Percentiles rank a stretch among this genome's conserved stretches.
These are phyloP conservation scores for Aspergillus sojae DNA, from an alignment of 2,329 filamentous ascomycete genomes.

Conservation along the genomic window DNA sequence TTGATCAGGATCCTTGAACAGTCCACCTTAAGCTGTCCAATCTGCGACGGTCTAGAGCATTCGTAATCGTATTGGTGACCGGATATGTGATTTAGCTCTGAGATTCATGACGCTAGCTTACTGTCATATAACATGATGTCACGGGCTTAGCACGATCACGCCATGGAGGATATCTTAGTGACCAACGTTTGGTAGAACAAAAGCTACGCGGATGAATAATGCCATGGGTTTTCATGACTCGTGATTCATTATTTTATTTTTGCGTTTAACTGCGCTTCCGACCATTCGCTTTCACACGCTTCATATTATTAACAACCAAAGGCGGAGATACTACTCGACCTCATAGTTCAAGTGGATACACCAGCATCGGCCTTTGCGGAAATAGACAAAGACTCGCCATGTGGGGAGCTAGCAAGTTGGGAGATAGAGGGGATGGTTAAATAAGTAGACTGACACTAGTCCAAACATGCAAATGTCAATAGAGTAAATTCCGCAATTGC, in stretches of 20 bases:
- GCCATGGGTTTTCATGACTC: constrained; percentile 9
- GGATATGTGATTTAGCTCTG: neutral
- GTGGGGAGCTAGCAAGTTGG: neutral
- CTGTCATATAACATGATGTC: neutral
- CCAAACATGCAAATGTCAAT: neutral
- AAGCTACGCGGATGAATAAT: neutral
- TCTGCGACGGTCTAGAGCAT: neutral
- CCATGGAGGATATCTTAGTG: neutral
- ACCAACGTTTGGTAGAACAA: no score
- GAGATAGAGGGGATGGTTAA: neutral
- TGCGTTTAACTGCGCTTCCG: neutral
- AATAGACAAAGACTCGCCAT: neutral
- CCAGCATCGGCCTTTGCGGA: constrained; percentile 3
- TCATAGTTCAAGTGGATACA: neutral
- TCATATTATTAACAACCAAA: neutral
- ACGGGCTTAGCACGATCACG: neutral
- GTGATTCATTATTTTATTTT: constrained; percentile 16
- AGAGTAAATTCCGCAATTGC: neutral
- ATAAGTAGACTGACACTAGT: neutral
- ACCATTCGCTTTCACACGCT: neutral
- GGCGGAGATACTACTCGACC: neutral
- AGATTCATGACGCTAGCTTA: neutral
- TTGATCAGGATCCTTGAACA: neutral
- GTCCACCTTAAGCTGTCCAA: neutral
- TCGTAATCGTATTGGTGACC: neutral